phyloP scores from a whole-genome alignment of 768 basidiomycete genomes.

The Leucosporidium creatinivorum region DNA sequence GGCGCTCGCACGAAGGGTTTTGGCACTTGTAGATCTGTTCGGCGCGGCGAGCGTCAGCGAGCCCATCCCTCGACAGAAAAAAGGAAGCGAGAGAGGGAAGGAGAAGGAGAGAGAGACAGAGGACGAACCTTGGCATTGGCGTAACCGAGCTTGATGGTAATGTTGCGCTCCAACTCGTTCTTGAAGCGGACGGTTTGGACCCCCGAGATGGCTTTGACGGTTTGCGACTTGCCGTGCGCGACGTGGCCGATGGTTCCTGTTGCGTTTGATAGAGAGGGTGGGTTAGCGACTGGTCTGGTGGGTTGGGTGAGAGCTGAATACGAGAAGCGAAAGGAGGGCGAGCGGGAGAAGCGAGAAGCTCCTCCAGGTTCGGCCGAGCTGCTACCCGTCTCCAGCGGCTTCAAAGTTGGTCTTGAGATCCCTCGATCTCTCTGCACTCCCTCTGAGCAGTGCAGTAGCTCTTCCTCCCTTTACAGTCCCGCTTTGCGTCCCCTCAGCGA shows the following conservation, averaged over 20 bases:
- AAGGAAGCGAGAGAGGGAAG: background rate
- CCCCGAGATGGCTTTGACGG: conserved; percentile 97
- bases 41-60: background rate
- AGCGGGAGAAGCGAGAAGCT: background rate
- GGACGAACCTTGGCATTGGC: conserved; percentile 83
- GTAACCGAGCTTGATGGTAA: conserved; percentile 98
- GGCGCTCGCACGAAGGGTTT: conserved; percentile 84
- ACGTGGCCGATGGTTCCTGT: conserved; percentile 97
- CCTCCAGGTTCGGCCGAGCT: background rate
- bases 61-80: background rate
- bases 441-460: background rate
- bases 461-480: too few relatives aligned
- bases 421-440: conserved; percentile 1
- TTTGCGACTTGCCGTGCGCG: conserved; percentile 92
- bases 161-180: conserved; percentile 97
- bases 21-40: conserved; percentile 93
- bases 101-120: conserved; percentile 11
- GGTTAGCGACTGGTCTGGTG: background rate
- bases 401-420: too few relatives aligned
- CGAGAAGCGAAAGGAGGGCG: background rate
- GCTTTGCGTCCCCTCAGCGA: too few relatives aligned
- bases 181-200: conserved; percentile 98
- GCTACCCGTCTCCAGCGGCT: too few relatives aligned
- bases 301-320: background rate
- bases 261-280: conserved; percentile 7